Percentiles rank a stretch among this genome's conserved stretches.
Conservation (phyloP, 2,329 filamentous ascomycete species). For the Pyrenochaeta sp. region DNA sequence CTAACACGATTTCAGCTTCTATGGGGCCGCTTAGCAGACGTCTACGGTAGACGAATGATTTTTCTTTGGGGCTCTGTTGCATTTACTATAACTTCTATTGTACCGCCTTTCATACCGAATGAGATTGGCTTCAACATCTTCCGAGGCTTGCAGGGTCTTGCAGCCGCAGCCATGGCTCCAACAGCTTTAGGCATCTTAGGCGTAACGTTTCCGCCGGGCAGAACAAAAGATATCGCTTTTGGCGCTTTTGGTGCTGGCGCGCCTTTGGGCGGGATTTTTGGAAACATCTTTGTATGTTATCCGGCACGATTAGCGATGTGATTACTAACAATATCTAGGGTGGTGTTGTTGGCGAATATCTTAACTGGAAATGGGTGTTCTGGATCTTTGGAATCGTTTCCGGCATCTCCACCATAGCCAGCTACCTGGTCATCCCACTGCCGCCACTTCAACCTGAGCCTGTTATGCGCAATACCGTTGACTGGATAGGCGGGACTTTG, state of each 20-base stretch:
- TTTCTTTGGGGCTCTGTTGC: slow-evolving; percentile 72
- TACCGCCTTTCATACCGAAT: slow-evolving; percentile 70
- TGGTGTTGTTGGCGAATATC: slow-evolving; percentile 69
- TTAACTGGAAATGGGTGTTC: slow-evolving; percentile 48
- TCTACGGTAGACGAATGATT: slow-evolving; percentile 71
- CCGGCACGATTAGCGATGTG: neutral
- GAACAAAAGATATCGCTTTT: slow-evolving; percentile 76
- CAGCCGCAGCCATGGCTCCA: slow-evolving; percentile 73
- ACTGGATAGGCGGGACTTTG: slow-evolving; percentile 72
- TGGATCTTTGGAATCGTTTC: slow-evolving; percentile 70
- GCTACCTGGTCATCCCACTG: slow-evolving; percentile 67
- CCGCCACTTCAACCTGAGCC: slow-evolving; percentile 48
- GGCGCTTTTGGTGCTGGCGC: slow-evolving; percentile 62
- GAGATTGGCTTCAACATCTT: slow-evolving; percentile 75
- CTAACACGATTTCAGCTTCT: slow-evolving; percentile 54
- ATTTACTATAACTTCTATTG: slow-evolving; percentile 66
- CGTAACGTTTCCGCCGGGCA: slow-evolving; percentile 71
- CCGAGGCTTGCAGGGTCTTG: slow-evolving; percentile 71
- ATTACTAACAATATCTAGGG: slow-evolving; percentile 44
- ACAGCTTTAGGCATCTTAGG: slow-evolving; percentile 76
- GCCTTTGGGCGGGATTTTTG: slow-evolving; percentile 70
- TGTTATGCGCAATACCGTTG: slow-evolving; percentile 60
- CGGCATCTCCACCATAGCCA: slow-evolving; percentile 64
- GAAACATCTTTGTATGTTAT: slow-evolving; percentile 62
- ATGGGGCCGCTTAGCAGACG: slow-evolving; percentile 73